Conservation (phyloP, 768 basidiomycete genomes). For the Boletus pseudo-olivaceus region DNA sequence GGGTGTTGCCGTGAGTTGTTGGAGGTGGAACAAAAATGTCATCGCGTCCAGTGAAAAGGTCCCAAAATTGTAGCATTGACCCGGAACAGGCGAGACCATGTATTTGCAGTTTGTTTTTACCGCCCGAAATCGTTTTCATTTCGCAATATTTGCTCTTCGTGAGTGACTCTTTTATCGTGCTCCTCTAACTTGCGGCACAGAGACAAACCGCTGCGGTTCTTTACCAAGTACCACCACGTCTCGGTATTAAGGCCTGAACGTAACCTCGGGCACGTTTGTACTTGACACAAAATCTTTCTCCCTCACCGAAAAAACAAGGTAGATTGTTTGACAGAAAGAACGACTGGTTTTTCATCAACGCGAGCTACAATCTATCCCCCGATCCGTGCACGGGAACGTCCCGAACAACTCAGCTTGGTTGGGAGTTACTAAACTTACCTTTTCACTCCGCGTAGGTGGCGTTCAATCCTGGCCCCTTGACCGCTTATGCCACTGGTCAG, state of each 20-base stretch:
- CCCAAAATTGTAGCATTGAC: too few relatives aligned
- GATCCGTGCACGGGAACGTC: too few relatives aligned
- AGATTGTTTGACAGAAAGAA: neutral
- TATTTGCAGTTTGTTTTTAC: neutral
- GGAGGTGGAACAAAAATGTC: neutral
- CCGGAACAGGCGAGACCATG: neutral
- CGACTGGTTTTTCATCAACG: neutral
- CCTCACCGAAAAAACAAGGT: neutral
- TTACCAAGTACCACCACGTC: neutral
- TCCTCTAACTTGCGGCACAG: neutral
- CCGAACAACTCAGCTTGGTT: too few relatives aligned
- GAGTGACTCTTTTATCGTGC: neutral
- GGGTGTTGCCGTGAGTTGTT: neutral
- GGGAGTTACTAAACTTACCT: too few relatives aligned
- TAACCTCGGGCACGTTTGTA: too few relatives aligned
- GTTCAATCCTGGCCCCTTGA: neutral
- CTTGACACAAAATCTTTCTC: neutral
- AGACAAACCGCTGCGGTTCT: too few relatives aligned
- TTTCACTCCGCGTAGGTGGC: too few relatives aligned
- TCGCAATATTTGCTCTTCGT: neutral
- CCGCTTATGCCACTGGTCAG: neutral
- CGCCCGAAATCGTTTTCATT: neutral
- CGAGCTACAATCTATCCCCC: too few relatives aligned
- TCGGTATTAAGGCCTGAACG: too few relatives aligned
- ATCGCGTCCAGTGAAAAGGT: too few relatives aligned